Evolutionary conservation across 2,329 filamentous ascomycete species (phyloP), one percentile per base, ranked within the genome.

Genomic region (Cladosporium colombiae): DNA sequence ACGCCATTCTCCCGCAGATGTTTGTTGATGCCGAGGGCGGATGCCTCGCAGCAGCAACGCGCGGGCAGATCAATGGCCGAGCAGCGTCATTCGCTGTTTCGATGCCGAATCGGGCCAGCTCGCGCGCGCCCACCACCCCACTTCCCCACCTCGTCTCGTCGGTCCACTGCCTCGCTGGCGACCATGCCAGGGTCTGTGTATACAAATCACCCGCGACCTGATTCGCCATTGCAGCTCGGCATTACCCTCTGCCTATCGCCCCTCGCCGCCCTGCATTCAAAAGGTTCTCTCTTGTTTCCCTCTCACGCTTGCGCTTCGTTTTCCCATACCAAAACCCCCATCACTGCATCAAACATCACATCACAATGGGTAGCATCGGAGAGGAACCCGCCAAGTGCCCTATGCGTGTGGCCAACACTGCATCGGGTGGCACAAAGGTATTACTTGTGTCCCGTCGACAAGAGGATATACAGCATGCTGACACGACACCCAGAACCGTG

Each of bases 401-500:
- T 27, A 68, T 77, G 50, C 68, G 70, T 57, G 62, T 68, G 63
- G 70, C 71, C 70, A 73, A 73, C 68, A 68, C 70, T 46, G 75
- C 71, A 61, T 74, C 74, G 57, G 74, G 85, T 72, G 91, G 90
- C 73, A 90, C 88, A 72, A 84, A 63, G 61, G 61, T 63, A 46
- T 31, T 37, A 46, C 71, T 2, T 21, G 40, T 13, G n/a, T n/a
- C 10, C 31, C 29, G 13, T 33, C 40, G 89, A 77, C 89, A 89
- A 89, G 0, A 75, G 87, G 71, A 31, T 14, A 33, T 27, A 33
- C 49, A 62, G 31, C 21, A 70, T 75, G 86, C 84, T 71, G 90
- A 89, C 73, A 89, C 88, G 71, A 80, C 50, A 35, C 18, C 44
- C n/a, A 81, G 68, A 91, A 88, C 81, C 74, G 71, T 64, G 88